phyloP scores from a whole-genome alignment of 176 grass and related monocot species.

The Chloris gayana region DNA sequence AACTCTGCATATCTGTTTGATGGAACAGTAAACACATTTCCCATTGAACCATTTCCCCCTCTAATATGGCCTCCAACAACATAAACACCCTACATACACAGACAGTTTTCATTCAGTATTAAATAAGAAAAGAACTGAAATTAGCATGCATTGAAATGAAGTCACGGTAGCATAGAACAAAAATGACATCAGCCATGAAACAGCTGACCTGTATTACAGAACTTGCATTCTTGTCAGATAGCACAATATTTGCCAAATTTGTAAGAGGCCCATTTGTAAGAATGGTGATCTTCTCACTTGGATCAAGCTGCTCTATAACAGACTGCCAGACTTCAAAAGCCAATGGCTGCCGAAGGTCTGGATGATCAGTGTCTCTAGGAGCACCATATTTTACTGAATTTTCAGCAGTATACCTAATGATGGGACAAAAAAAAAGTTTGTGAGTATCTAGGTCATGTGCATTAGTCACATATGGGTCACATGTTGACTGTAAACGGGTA shows the following conservation, averaged over 20 bases:
- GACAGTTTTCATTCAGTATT: too few relatives aligned
- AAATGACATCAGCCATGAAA: too few relatives aligned
- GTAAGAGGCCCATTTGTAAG: conserved; percentile 76
- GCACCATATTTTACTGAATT: conserved; percentile 71
- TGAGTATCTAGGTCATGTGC: neutral
- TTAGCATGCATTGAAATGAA: too few relatives aligned
- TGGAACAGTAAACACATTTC: too few relatives aligned
- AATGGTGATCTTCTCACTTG: conserved; percentile 53
- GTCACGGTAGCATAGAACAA: too few relatives aligned
- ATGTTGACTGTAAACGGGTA: conserved; percentile 17
- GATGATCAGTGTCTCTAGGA: conserved; percentile 61
- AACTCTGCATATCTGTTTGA: too few relatives aligned
- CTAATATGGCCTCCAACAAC: too few relatives aligned
- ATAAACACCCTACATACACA: too few relatives aligned
- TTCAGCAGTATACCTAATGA: conserved; percentile 69
- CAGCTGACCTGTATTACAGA: too few relatives aligned
- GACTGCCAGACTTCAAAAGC: conserved; percentile 79
- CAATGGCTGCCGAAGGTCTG: too few relatives aligned
- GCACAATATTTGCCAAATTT: conserved; percentile 71
- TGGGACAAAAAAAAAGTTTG: neutral
- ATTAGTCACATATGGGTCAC: neutral
- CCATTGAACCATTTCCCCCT: too few relatives aligned
- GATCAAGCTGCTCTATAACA: conserved; percentile 32
- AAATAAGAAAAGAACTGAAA: too few relatives aligned
- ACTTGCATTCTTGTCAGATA: conserved; percentile 48